Percentiles rank a stretch among this genome's conserved stretches.
Evolutionary conservation across 176 grass and related monocot species (phyloP).

Genomic region (Oropetium thomaeum): DNA sequence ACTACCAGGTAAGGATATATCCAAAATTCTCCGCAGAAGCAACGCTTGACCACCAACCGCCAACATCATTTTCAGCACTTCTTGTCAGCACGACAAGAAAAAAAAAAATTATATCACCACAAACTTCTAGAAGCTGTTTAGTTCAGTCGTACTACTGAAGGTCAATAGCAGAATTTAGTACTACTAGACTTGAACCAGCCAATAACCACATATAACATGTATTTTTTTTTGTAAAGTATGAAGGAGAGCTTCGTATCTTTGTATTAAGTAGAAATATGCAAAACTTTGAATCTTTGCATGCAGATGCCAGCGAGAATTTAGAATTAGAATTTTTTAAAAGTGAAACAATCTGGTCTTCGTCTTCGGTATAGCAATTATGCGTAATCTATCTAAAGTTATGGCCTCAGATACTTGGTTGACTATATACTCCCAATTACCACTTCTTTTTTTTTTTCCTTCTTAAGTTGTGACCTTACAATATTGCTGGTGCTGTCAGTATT

Average conservation of each 20-base stretch:
- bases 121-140: slow-evolving; percentile 3
- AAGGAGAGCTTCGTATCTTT: too few species aligned
- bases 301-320: background rate
- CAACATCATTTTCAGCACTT: slow-evolving; percentile 25
- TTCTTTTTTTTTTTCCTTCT: background rate
- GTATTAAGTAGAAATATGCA: too few species aligned
- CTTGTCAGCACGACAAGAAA: background rate
- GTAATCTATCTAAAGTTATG: background rate
- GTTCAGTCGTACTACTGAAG: background rate
- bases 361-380: background rate
- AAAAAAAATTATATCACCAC: background rate
- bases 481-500: slow-evolving; percentile 5
- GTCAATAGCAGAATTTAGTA: slow-evolving; percentile 4
- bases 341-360: background rate
- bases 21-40: background rate
- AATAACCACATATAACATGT: background rate
- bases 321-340: background rate
- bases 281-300: background rate
- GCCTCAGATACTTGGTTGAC: background rate
- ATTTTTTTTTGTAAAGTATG: too few species aligned
- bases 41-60: slow-evolving; percentile 21
- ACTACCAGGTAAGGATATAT: slow-evolving; percentile 63
- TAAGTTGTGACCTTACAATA: background rate
- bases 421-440: background rate
- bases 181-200: background rate